phyloP scores from a whole-genome alignment of 2,329 filamentous ascomycete species.

The Colletotrichum liaoningense region DNA sequence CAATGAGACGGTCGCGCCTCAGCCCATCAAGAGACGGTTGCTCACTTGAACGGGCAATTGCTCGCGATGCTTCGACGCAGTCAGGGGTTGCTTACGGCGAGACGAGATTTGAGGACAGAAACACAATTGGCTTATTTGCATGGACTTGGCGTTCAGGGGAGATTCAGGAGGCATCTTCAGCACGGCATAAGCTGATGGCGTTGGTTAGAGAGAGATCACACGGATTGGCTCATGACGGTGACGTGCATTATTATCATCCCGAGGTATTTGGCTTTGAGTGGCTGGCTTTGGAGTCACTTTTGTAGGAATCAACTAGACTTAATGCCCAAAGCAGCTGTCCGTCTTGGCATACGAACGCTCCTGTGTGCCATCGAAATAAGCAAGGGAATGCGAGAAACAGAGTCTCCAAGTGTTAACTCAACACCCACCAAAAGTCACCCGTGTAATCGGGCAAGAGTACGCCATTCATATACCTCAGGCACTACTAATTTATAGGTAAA shows the following conservation, averaged over 20 bases:
- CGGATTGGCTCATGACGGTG: background rate
- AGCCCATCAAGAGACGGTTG: conserved; percentile 59
- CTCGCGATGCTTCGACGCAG: background rate
- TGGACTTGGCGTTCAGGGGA: conserved; percentile 21
- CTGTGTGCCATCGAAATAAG: background rate
- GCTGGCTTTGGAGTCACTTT: background rate
- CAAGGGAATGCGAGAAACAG: background rate
- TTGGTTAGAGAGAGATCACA: background rate
- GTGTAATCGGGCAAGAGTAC: background rate
- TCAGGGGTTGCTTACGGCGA: background rate
- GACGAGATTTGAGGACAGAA: background rate
- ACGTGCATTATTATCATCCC: background rate
- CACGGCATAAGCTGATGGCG: background rate
- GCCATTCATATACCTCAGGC: background rate
- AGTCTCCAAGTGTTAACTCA: background rate
- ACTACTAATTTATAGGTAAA: conserved; percentile 1
- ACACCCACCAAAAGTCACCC: background rate
- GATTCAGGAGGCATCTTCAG: background rate
- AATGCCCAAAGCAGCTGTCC: background rate
- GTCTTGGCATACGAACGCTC: background rate
- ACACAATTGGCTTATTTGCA: background rate
- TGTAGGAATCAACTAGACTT: no score
- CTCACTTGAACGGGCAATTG: conserved; percentile 45
- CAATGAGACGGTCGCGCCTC: conserved; percentile 48
- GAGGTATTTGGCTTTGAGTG: background rate